These are phyloP conservation scores for Phlebopus sp. DNA, from an alignment of 1,284 basidiomycete genomes.

Conservation along the genomic window DNA sequence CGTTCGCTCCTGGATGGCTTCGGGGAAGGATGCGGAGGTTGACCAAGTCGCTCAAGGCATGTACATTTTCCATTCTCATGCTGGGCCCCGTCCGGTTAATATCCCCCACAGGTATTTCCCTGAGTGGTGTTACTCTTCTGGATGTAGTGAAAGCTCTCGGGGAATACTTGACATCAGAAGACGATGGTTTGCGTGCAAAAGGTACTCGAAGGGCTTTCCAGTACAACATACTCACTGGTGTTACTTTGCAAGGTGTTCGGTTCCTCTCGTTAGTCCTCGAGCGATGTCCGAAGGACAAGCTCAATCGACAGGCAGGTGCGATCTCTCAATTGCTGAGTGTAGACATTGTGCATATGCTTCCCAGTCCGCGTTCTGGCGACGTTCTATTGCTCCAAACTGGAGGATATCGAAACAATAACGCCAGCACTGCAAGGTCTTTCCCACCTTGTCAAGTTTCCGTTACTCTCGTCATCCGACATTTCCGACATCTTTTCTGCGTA, in stretches of 20 bases:
- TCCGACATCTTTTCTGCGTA: slow-evolving; percentile 69
- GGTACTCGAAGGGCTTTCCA: slow-evolving; percentile 43
- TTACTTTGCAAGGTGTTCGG: slow-evolving; percentile 57
- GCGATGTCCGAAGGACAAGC: slow-evolving; percentile 56
- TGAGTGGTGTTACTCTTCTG: slow-evolving; percentile 62
- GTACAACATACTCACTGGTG: slow-evolving; percentile 16
- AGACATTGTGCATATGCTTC: slow-evolving; percentile 9
- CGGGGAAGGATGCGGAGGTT: slow-evolving; percentile 59
- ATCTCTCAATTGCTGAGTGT: slow-evolving; percentile 2
- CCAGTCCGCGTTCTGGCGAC: slow-evolving; percentile 76
- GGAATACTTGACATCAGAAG: slow-evolving; percentile 84
- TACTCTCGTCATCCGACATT: slow-evolving; percentile 72
- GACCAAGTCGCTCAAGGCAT: slow-evolving; percentile 58
- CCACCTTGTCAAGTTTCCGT: slow-evolving; percentile 62
- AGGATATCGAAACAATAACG: slow-evolving; percentile 80
- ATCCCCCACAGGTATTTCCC: slow-evolving; percentile 57
- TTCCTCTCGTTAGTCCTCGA: slow-evolving; percentile 68
- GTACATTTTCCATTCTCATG: slow-evolving; percentile 9
- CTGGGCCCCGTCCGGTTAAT: slow-evolving; percentile 12
- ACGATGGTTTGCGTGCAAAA: slow-evolving; percentile 75
- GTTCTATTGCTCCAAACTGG: slow-evolving; percentile 87
- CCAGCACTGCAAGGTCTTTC: slow-evolving; percentile 75
- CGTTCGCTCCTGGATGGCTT: slow-evolving; percentile 73
- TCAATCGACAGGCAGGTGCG: slow-evolving; percentile 84
- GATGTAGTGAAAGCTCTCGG: slow-evolving; percentile 86